Conservation (phyloP, 202 grass and related monocot genomes). For the Carex arenaria region DNA sequence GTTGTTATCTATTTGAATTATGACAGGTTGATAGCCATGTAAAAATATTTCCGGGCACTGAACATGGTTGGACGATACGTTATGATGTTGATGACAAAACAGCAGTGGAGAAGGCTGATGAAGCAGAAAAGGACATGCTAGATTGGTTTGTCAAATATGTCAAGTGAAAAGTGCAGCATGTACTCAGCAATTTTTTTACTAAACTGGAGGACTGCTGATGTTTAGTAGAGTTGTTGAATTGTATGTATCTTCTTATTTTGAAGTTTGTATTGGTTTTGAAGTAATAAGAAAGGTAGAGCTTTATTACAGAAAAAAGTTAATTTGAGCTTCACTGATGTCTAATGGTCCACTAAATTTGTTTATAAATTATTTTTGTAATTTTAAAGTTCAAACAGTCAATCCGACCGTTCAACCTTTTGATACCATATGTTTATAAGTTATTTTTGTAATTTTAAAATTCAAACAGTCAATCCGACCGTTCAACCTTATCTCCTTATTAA, state of each 20-base stretch:
- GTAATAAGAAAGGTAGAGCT: neutral
- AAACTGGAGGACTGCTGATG: neutral
- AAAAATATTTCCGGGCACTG: conserved; percentile 25
- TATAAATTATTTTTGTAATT: no score
- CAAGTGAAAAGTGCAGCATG: neutral
- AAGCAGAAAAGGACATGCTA: conserved; percentile 20
- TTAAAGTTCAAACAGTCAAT: no score
- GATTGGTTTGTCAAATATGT: conserved; percentile 31
- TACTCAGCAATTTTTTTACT: neutral
- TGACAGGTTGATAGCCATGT: conserved; percentile 24
- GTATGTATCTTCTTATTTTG: neutral
- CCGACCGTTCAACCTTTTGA: no score
- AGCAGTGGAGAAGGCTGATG: conserved; percentile 28
- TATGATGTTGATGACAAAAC: conserved; percentile 21
- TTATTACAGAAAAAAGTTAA: neutral
- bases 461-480: no score
- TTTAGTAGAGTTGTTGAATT: neutral
- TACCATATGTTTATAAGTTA: no score
- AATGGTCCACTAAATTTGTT: neutral
- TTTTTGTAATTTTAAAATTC: no score
- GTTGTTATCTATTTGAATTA: neutral
- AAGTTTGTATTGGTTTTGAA: neutral
- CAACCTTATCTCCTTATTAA: no score
- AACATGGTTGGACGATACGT: conserved; percentile 40
- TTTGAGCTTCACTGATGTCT: neutral